Evolutionary conservation across 2,329 filamentous ascomycete genomes (phyloP), one percentile per base, ranked within the genome.

Genomic region (Xylaria sp.): DNA sequence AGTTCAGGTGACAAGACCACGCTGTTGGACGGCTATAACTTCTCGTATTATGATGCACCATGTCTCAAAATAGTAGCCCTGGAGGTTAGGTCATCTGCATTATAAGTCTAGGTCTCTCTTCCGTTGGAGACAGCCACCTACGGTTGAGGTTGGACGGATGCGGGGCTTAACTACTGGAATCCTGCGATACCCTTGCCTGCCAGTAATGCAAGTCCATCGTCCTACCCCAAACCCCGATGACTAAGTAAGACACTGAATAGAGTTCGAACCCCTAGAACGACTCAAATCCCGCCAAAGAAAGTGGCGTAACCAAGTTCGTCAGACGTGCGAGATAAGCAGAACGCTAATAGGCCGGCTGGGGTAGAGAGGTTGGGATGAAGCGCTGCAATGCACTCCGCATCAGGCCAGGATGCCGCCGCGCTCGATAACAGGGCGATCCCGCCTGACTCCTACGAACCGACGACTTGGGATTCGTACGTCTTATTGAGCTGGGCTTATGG

Each of bases 391-490:
- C 48, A 60, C n/a, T 55, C 28, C 52, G 52, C 52, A 36, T 20
- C 20, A 36, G 53, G 60, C 46, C 45, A 60, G 55, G 60, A 48
- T 60, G 36, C 60, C 15, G 53, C 56, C 15, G 53, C 56, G 18
- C 46, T 63, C 20, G 45, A 62, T 58, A 58, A 58, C 52, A 66
- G 28, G 64, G 58, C 32, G 39, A 61, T 61, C 63, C 46, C 57
- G 57, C 62, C 28, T 45, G 20, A 36, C 45, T 41, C 34, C 28
- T 53, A 46, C 52, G 25, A 23, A 39, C 36, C 36, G 15, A 25
- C 25, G 8, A 52, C 13, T 30, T 32, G 8, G 25, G 15, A n/a
- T 32, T n/a, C n/a, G 48, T 1, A 23, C 3, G 15, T 25, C 25
- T n/a, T 52, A 18, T 32, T n/a, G 28, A 52, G 25, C 2, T 25